Base-by-base conservation (phyloP, 129 eudicot genomes). In the Calendula officinalis region DNA sequence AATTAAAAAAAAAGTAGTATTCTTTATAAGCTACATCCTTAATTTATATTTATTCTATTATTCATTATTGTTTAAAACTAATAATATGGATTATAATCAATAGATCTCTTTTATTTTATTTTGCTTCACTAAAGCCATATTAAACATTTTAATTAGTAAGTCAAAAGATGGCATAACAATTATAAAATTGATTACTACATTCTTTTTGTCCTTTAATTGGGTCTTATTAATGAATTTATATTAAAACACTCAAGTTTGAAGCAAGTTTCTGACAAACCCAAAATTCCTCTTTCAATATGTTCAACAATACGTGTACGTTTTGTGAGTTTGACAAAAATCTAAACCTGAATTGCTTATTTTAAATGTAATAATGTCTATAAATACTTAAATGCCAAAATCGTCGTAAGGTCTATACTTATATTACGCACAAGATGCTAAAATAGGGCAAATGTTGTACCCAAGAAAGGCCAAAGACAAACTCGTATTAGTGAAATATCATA, bases 171-270 rank as follows among this genome's bases (percentile, higher is more conserved):
- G 42, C 6, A 6, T 62, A 62, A 7, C 30, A 30, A 43, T 46
- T 63, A 63, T 32, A 49, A 32, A 45, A 62, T 62, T 62, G 30
- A 8, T 11, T 45, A 32, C 55, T 32, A 62, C 12, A 30, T 62
- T 16, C 8, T 15, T 7, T 61, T 9, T 44, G 68, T 22, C 68
- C 4, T 44, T 62, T n/a, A n/a, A n/a, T n/a, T 41, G 12, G 0
- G 68, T 62, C 16, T 62, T 30, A 45, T 42, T 30, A 43, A 12
- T n/a, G 34, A n/a, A 6, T 22, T 30, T 62, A 32, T 1, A 41
- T 43, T 30, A 3, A 43, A 53, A 41, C 53, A 30, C 67, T 62
- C 50, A 32, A 62, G 15, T 30, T 44, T 27, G 9, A 60, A 17
- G 1, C n/a, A 45, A 45, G 48, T 43, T 5, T 45, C 50, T 45